Percentiles rank a stretch among this genome's conserved stretches.
phyloP scores from a whole-genome alignment of 306 rosid species.

The Fragaria iinumae region DNA sequence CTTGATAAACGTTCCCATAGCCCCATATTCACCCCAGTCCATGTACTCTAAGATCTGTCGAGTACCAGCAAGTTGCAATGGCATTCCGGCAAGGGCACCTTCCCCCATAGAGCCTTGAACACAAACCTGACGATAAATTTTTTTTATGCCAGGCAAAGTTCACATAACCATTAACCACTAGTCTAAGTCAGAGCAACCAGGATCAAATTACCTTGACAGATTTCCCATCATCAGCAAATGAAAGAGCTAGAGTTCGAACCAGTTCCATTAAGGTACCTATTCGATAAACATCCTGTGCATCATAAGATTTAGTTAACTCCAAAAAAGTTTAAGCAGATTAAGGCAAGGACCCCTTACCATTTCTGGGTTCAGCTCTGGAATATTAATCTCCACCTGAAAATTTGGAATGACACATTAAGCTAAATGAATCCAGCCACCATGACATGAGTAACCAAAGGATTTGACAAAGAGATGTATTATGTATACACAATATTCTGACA shows the following conservation, averaged over 20 bases:
- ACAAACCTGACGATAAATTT: slow-evolving; percentile 64
- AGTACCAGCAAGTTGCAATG: slow-evolving; percentile 93
- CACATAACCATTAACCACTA: not conserved
- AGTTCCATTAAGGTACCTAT: slow-evolving; percentile 95
- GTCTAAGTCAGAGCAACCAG: slow-evolving; percentile 24
- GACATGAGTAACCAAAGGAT: not conserved
- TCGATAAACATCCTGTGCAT: slow-evolving; percentile 89
- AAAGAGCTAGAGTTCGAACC: slow-evolving; percentile 78
- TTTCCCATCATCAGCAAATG: slow-evolving; percentile 93
- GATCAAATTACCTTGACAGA: slow-evolving; percentile 65
- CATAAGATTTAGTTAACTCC: slow-evolving; percentile 41
- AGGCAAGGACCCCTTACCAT: slow-evolving; percentile 52
- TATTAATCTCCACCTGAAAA: slow-evolving; percentile 85
- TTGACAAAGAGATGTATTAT: not conserved
- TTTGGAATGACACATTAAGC: slow-evolving; percentile 32
- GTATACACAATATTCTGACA: not conserved
- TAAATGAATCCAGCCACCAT: slow-evolving; percentile 27
- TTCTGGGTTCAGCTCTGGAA: slow-evolving; percentile 94
- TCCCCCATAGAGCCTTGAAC: slow-evolving; percentile 99
- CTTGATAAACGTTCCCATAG: slow-evolving; percentile 75
- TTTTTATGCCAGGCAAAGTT: slow-evolving; percentile 18
- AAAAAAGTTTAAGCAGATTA: slow-evolving; percentile 9
- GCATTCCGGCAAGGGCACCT: slow-evolving; percentile 97
- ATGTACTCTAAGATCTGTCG: slow-evolving; percentile 83
- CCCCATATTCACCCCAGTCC: slow-evolving; percentile 99